Conservation (phyloP, 352 stramenopile genomes). For the Pythium aquatile region DNA sequence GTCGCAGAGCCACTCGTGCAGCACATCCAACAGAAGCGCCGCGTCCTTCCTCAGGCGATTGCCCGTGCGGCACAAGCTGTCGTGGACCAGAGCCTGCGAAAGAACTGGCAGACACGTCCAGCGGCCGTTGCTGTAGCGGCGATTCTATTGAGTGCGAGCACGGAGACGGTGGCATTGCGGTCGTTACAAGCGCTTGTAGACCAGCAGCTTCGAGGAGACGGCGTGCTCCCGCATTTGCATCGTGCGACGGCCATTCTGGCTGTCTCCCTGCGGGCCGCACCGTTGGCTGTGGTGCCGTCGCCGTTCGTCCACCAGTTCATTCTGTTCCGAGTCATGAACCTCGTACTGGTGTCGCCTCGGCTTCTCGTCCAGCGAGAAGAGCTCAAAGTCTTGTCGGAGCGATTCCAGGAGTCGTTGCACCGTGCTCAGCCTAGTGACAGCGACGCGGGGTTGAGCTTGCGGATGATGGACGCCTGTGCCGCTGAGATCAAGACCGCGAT, state of each 20-base stretch:
- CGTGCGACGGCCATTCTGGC: conserved; percentile 2
- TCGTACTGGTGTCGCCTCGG: conserved; percentile 6
- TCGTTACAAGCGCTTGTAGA: background rate
- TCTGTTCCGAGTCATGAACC: conserved; percentile 9
- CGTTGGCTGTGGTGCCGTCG: conserved; percentile 5
- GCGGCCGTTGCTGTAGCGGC: conserved; percentile 1
- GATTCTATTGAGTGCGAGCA: conserved; percentile 11
- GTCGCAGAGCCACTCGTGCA: background rate
- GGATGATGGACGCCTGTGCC: conserved; percentile 3
- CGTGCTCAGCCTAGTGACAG: background rate
- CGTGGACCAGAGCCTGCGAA: background rate
- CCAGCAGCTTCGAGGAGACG: conserved; percentile 1
- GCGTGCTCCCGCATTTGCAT: conserved; percentile 11
- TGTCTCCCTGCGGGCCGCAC: background rate
- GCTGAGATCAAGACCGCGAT: conserved; percentile 7
- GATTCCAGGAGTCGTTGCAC: conserved; percentile 14
- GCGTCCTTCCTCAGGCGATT: background rate
- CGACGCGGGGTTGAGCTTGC: background rate
- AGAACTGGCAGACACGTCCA: background rate
- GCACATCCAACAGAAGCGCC: conserved; percentile 15
- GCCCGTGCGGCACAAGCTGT: background rate
- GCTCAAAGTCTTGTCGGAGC: background rate
- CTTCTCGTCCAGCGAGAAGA: background rate
- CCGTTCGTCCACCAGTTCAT: conserved; percentile 17
- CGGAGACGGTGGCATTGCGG: background rate